These are phyloP conservation scores for Debaryomyces singareniensis DNA, from an alignment of 1,139 yeast genomes.

Conservation along the genomic window DNA sequence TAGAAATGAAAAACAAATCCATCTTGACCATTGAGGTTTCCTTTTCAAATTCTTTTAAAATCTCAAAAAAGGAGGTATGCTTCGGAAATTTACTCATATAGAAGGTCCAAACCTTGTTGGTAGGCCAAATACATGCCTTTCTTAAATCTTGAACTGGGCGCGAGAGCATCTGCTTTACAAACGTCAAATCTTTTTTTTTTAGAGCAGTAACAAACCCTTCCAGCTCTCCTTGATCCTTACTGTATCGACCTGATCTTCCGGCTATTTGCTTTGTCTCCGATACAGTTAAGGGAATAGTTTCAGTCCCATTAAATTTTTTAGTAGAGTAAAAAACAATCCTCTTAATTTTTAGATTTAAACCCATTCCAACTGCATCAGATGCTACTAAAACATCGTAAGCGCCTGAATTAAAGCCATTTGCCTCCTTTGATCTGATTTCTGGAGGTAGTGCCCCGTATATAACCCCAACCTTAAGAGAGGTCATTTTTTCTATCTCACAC, in stretches of 20 bases:
- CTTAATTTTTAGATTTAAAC: slow-evolving; percentile 76
- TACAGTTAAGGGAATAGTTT: slow-evolving; percentile 40
- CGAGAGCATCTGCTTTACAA: slow-evolving; percentile 38
- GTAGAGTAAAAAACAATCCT: slow-evolving; percentile 69
- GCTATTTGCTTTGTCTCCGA: slow-evolving; percentile 87
- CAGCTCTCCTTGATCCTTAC: slow-evolving; percentile 27
- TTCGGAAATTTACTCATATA: slow-evolving; percentile 52
- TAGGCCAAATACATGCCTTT: slow-evolving; percentile 67
- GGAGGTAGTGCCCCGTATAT: slow-evolving; percentile 96
- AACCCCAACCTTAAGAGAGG: slow-evolving; percentile 72
- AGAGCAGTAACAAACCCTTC: slow-evolving; percentile 63
- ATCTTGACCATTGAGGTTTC: slow-evolving; percentile 22
- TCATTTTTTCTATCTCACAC: slow-evolving; percentile 54
- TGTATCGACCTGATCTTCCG: slow-evolving; percentile 90
- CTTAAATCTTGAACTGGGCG: slow-evolving; percentile 40
- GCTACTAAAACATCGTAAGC: slow-evolving; percentile 79
- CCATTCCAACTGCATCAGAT: slow-evolving; percentile 98
- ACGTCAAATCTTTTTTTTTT: slow-evolving; percentile 32
- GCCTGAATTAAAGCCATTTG: slow-evolving; percentile 68
- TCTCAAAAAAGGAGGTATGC: slow-evolving; percentile 35
- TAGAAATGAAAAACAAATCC: slow-evolving; percentile 32
- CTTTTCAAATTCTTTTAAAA: slow-evolving; percentile 42
- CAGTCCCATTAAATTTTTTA: slow-evolving; percentile 65
- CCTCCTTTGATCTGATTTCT: slow-evolving; percentile 84
- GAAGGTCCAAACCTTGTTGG: slow-evolving; percentile 53